Percentiles rank a stretch among this genome's conserved stretches.
Evolutionary conservation across 2,329 filamentous ascomycete species (phyloP).

Genomic region (Plenodomus tracheiphilus): DNA sequence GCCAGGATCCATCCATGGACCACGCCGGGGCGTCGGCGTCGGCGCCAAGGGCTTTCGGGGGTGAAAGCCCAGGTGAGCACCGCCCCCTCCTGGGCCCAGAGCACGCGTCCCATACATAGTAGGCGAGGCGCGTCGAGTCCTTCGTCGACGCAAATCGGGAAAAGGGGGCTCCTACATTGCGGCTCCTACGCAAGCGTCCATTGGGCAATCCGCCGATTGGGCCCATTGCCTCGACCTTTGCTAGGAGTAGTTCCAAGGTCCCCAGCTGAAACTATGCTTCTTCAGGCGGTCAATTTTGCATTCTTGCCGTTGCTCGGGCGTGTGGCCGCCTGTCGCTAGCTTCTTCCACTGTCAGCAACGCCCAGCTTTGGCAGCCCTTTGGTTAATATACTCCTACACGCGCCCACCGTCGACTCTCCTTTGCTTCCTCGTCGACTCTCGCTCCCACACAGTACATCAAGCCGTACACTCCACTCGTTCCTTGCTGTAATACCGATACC

Average conservation of each 20-base stretch:
- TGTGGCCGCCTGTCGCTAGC: conserved; percentile 24
- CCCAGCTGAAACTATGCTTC: conserved; percentile 18
- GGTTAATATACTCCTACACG: conserved; percentile 17
- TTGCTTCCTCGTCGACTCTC: conserved; percentile 20
- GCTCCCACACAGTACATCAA: conserved; percentile 15
- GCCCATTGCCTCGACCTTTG: conserved; percentile 18
- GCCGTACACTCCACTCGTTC: conserved; percentile 42
- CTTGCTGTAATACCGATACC: conserved; percentile 18
- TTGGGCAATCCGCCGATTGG: conserved; percentile 28
- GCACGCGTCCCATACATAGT: conserved; percentile 14
- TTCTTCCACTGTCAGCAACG: conserved; percentile 27
- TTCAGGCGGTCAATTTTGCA: conserved; percentile 33
- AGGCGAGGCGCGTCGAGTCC: conserved; percentile 11
- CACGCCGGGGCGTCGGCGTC: too few species aligned
- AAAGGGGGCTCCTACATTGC: conserved; percentile 30
- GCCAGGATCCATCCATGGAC: too few species aligned
- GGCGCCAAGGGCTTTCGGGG: background rate
- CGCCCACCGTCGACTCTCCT: conserved; percentile 17
- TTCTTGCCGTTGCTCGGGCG: conserved; percentile 39
- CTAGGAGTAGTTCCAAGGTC: too few species aligned
- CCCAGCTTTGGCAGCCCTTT: conserved; percentile 19
- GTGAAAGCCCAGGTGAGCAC: background rate
- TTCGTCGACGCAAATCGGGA: too few species aligned
- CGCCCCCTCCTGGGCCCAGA: conserved; percentile 14
- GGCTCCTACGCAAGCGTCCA: conserved; percentile 11